phyloP scores from a whole-genome alignment of 1,284 basidiomycete species.

The Omphalotus olearius region DNA sequence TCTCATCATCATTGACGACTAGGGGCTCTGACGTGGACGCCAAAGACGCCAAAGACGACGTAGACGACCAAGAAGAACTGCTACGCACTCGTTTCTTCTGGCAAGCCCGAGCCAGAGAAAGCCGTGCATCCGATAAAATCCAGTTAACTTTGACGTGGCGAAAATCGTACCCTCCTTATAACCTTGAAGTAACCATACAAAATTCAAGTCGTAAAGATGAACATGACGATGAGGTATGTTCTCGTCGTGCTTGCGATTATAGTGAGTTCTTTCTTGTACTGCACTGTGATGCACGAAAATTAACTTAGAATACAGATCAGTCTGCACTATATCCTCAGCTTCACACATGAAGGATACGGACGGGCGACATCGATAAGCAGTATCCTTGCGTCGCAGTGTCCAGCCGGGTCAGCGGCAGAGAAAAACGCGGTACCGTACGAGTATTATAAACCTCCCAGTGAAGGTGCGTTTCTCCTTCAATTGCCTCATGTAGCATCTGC shows the following conservation, averaged over 20 bases:
- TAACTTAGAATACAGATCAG: constrained; percentile 2
- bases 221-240: constrained; percentile 6
- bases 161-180: no score
- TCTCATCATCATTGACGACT: no score
- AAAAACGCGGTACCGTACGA: constrained; percentile 9
- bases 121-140: no score
- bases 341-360: constrained; percentile 20
- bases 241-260: constrained; percentile 5
- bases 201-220: constrained; percentile 1
- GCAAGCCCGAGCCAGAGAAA: no score
- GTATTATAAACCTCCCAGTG: background rate
- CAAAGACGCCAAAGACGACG: no score
- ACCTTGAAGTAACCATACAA: no score
- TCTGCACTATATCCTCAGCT: constrained; percentile 11
- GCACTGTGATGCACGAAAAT: background rate
- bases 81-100: no score
- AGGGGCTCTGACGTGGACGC: no score
- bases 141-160: no score
- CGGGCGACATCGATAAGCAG: constrained; percentile 19
- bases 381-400: constrained; percentile 10
- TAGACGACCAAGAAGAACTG: no score
- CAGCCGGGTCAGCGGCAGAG: constrained; percentile 1
- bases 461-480: background rate
- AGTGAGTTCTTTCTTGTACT: background rate
- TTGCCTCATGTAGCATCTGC: background rate